Conservation (phyloP, 305 asterid species). For the Rubia occidens region DNA sequence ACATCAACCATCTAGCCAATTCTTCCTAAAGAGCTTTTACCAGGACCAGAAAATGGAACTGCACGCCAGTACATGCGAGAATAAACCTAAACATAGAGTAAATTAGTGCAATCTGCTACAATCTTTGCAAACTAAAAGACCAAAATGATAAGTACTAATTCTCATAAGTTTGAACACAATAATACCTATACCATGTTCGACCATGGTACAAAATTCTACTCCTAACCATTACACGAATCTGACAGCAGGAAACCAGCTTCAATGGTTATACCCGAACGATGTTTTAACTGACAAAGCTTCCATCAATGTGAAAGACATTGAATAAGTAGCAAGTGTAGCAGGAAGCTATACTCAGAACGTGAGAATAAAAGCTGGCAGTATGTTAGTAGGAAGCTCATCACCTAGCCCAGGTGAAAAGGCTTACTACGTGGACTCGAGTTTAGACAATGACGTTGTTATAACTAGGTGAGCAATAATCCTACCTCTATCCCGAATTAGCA, state of each 20-base stretch:
- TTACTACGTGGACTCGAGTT: neutral
- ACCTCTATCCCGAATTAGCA: neutral
- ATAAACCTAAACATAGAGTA: too few species aligned
- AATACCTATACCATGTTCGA: neutral
- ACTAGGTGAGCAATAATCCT: too few species aligned
- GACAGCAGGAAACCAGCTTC: conserved; percentile 22
- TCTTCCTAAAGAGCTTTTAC: too few species aligned
- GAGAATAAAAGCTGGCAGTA: too few species aligned
- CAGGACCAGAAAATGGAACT: too few species aligned
- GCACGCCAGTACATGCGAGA: too few species aligned
- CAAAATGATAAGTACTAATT: too few species aligned
- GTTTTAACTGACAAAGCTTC: neutral
- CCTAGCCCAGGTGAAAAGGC: neutral
- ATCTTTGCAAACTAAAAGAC: too few species aligned
- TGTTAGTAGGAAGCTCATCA: neutral
- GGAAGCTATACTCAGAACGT: neutral
- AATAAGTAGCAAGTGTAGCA: neutral
- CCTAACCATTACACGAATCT: conserved; percentile 12
- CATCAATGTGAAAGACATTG: neutral
- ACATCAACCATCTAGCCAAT: too few species aligned
- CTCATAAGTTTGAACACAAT: neutral
- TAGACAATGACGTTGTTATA: too few species aligned
- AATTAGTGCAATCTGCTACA: too few species aligned
- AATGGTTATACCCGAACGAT: conserved; percentile 5
- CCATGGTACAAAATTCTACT: conserved; percentile 13